Evolutionary conservation across 1,284 basidiomycete genomes (phyloP).

Genomic region (Cutaneotrichosporon arboriforme): DNA sequence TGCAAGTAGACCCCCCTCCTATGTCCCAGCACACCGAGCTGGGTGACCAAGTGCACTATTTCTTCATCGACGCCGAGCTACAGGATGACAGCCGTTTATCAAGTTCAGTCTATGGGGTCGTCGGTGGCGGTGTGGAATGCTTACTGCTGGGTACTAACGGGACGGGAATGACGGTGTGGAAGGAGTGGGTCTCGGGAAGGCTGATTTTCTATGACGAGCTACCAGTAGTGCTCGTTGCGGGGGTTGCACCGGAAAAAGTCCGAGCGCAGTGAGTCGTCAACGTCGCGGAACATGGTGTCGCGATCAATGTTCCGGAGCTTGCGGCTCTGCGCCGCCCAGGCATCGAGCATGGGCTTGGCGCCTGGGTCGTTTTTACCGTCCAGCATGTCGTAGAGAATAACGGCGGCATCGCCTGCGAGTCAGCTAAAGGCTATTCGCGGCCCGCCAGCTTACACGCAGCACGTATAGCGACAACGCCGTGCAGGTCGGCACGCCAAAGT

Average conservation of each 20-base stretch:
- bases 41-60: conserved; percentile 1
- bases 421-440: neutral
- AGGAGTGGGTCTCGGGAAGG: too few species aligned
- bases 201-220: too few species aligned
- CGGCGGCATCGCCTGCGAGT: neutral
- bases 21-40: too few species aligned
- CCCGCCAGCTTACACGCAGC: neutral
- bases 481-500: neutral
- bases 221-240: neutral
- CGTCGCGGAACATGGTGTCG: neutral
- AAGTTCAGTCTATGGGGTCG: too few species aligned
- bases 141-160: too few species aligned
- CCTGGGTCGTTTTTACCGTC: neutral
- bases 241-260: neutral
- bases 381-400: neutral
- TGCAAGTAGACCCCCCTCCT: neutral
- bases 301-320: too few species aligned
- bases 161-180: too few species aligned
- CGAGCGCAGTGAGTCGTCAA: neutral
- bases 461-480: neutral
- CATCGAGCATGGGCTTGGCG: neutral
- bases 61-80: neutral
- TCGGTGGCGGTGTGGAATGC: too few species aligned
- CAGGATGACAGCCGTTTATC: neutral
- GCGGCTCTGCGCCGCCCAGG: too few species aligned